Base-by-base conservation (phyloP, 192 early-diverging fungal genomes). In the Coemansia sp. region DNA sequence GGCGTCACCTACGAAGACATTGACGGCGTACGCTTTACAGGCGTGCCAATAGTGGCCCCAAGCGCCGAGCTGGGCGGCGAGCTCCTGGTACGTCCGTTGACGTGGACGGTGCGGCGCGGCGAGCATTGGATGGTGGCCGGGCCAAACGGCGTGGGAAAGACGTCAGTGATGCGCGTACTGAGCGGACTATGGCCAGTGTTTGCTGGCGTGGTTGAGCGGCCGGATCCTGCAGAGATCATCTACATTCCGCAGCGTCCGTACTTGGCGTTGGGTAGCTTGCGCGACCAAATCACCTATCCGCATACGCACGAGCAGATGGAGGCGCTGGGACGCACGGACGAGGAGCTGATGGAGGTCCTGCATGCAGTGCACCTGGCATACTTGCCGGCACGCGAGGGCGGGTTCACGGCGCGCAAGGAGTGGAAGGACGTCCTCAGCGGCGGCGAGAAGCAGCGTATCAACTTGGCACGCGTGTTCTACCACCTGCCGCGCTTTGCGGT, bases 201-300 rank as follows among this genome's bases (percentile, higher is more conserved):
- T 77, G 89, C 82, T 21, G 83, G 87, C 42, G 75, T 80, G 2
- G 78, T 88, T 38, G 80, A 83, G 46, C 81, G 75, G 26, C 89
- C 87, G 4, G 67, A 83, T 49, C 82, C 81, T 28, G 76, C 82
- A 38, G 87, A 89, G 65, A 91, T 99, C 54, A 89, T 94, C 54
- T 99, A 97, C 76, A 89, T 99, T 40, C 94, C 96, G 22, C 96
- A 99, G 69, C 82, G 92, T 28, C 91, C 96, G 12, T 99, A 99
- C 51, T 72, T 99, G 18, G 80, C 91, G 47, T 64, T 92, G 30
- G 93, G 96, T 30, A 95, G 85, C 14, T 75, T 99, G 47, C 84
- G 96, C 21, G 94, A 97, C 65, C 93, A 96, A 80, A 79, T 99
- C 48, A 94, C 96, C 52, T 99, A 99, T 62, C 96, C 96, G 23